Percentiles rank a stretch among this genome's conserved stretches.
These are phyloP conservation scores for Plectosphaerella sp. DNA, from an alignment of 2,329 filamentous ascomycete species.

Conservation along the genomic window DNA sequence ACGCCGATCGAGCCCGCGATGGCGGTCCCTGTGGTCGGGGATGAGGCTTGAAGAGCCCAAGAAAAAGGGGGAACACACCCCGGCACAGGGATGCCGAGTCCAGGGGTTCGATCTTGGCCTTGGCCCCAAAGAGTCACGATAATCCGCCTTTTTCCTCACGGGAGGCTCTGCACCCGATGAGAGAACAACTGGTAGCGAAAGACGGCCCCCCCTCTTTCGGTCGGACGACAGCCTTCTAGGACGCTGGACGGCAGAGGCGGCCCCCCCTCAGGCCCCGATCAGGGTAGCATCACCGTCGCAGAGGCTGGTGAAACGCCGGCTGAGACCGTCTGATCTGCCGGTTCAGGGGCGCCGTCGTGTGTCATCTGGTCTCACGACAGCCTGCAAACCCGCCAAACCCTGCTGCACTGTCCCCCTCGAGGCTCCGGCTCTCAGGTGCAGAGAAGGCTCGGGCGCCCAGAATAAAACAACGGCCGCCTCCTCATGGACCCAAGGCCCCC, in stretches of 20 bases:
- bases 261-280: neutral
- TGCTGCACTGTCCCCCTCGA: neutral
- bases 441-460: neutral
- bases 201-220: neutral
- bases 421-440: no score
- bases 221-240: neutral
- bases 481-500: neutral
- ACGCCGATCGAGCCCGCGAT: neutral
- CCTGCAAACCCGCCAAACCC: neutral
- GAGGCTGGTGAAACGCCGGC: constrained; percentile 5
- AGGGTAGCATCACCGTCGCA: neutral
- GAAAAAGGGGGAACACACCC: neutral
- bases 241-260: neutral
- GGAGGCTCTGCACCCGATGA: no score
- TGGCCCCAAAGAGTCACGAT: neutral
- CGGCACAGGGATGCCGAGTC: no score
- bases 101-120: no score
- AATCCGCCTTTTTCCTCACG: no score
- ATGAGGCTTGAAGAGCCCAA: neutral
- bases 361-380: constrained; percentile 13
- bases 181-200: no score
- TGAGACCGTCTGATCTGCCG: constrained; percentile 13
- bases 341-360: constrained; percentile 8
- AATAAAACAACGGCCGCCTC: constrained; percentile 1
- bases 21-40: neutral